Percentiles rank a stretch among this genome's conserved stretches.
Evolutionary conservation across 345 rosid species (phyloP).

Genomic region (Excoecaria cochinchinensis): DNA sequence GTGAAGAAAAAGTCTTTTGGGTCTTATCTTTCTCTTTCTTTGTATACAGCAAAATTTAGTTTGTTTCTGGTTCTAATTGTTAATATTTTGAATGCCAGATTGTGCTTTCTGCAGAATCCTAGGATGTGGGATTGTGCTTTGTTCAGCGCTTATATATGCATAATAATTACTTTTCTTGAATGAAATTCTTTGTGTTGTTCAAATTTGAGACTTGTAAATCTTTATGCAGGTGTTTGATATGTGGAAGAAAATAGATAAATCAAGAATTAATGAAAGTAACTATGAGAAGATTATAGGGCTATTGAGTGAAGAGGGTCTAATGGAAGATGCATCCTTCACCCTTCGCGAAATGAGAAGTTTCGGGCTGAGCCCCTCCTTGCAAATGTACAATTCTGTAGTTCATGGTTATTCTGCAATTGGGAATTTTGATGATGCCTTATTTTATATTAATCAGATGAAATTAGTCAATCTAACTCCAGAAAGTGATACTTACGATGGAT

Average conservation of each 20-base stretch:
- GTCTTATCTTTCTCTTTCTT: neutral
- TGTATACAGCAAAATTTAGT: neutral
- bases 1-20: neutral
- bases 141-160: neutral
- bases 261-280: constrained; percentile 45
- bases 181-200: neutral
- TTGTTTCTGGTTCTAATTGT: neutral
- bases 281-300: constrained; percentile 54
- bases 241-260: constrained; percentile 55
- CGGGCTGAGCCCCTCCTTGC: constrained; percentile 40
- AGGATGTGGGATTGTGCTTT: neutral
- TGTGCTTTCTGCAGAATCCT: neutral
- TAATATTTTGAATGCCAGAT: neutral
- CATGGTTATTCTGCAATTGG: constrained; percentile 47
- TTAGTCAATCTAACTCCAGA: constrained; percentile 37
- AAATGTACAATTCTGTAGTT: constrained; percentile 51
- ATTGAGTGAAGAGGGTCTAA: constrained; percentile 41
- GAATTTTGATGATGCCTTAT: constrained; percentile 48
- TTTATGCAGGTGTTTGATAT: constrained; percentile 53
- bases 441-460: constrained; percentile 47
- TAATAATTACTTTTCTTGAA: neutral
- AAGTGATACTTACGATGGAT: constrained; percentile 50
- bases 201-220: constrained; percentile 10
- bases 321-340: constrained; percentile 50
- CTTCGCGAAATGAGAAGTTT: constrained; percentile 42